Base-by-base conservation (phyloP, 1,139 yeast species). In the Hemisphaericaspora lyxosophila region DNA sequence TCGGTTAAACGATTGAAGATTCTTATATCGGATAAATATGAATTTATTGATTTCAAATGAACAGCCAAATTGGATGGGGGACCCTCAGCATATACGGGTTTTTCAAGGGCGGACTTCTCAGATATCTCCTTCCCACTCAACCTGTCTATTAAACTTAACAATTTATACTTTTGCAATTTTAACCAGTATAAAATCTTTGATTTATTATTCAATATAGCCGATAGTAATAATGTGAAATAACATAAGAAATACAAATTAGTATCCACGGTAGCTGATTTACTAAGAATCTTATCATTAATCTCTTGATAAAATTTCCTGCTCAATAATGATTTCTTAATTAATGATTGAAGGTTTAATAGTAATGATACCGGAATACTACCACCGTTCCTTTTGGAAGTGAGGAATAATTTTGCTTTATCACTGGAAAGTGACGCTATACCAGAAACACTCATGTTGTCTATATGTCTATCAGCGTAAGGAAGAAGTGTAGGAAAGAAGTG, bases 1-100 rank as follows among this genome's bases (percentile, higher is more conserved):
- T 75, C 80, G 39, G 78, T 73, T 51, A 77, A 64, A 42, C 83
- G 59, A 50, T 73, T 70, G 59, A 78, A 78, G 34, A 77, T 77
- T 36, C 83, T 61, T 9, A 77, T 56, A 46, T 77, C 82, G 2
- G 81, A 61, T 4, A 77, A 44, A 47, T 77, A 78, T 1, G 68
- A 56, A 8, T 78, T 73, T 18, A 77, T 56, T 2, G 56, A 49
- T 43, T 66, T 65, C 40, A 75, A 58, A 48, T 70, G 73, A 1
- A 54, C 57, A 0, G 76, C 75, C 29, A 66, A 48, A 13, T 53
- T 47, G 17, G 70, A 60, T 19, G 39, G 36, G 20, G 34, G 35
- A 16, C 28, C 31, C 18, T 39, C 43, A 9, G 13, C n/a, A 26
- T 29, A 42, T n/a, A 32, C 22, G 3, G 24, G 36, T 27, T 33